Percentiles rank a stretch among this genome's conserved stretches.
Evolutionary conservation across 106 monocot species (phyloP).

Genomic region (Iris macrosiphon): DNA sequence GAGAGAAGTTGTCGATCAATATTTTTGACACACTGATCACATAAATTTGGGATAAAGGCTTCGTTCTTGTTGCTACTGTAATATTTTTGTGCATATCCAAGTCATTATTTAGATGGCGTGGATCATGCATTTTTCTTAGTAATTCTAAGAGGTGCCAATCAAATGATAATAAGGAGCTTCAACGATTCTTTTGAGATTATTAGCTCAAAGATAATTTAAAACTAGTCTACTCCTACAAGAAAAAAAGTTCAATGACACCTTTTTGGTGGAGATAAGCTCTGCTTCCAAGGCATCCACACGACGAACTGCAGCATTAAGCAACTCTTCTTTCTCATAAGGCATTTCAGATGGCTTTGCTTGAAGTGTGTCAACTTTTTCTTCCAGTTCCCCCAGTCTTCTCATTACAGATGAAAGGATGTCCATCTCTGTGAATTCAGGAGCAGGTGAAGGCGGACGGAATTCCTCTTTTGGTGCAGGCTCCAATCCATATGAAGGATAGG

Average conservation of each 20-base stretch:
- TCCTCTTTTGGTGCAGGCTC: conserved; percentile 7
- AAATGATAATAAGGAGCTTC: too few relatives aligned
- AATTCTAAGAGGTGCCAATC: too few relatives aligned
- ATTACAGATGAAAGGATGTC: conserved; percentile 43
- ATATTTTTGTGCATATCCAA: too few relatives aligned
- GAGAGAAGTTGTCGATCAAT: too few relatives aligned
- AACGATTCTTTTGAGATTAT: too few relatives aligned
- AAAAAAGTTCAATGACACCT: conserved; percentile 23
- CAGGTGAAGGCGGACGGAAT: conserved; percentile 11
- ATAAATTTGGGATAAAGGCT: too few relatives aligned
- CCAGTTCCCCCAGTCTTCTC: conserved; percentile 57
- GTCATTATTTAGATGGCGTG: too few relatives aligned
- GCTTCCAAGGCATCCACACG: conserved; percentile 95
- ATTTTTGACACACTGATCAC: too few relatives aligned
- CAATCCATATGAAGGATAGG: not conserved
- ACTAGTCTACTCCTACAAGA: not conserved
- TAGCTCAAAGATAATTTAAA: not conserved
- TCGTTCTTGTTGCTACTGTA: too few relatives aligned
- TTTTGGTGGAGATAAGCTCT: conserved; percentile 80
- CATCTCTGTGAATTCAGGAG: conserved; percentile 15
- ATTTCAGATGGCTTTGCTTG: conserved; percentile 59
- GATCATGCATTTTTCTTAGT: too few relatives aligned
- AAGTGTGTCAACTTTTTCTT: conserved; percentile 57
- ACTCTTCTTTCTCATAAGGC: conserved; percentile 81
- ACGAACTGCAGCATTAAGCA: conserved; percentile 64